Conservation (phyloP, 306 rosid species). For the Medicago lupulina region DNA sequence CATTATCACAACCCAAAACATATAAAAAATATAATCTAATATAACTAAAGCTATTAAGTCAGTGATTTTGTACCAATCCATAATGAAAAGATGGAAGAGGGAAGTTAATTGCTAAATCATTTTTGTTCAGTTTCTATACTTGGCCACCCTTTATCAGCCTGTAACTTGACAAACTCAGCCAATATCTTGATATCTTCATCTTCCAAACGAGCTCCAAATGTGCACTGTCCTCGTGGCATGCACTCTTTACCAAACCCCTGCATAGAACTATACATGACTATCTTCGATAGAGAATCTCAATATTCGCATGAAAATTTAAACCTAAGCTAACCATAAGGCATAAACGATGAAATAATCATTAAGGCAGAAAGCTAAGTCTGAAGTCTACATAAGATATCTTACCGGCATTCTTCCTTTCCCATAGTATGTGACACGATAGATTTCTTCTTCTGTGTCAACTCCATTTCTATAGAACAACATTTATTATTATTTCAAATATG, state of each 20-base stretch:
- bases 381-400: conserved; percentile 36
- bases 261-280: conserved; percentile 5
- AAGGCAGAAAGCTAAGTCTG: not conserved
- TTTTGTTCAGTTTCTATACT: conserved; percentile 48
- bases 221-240: conserved; percentile 92
- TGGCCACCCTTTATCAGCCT: conserved; percentile 93
- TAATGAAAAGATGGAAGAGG: conserved; percentile 7
- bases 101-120: conserved; percentile 36
- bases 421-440: conserved; percentile 75
- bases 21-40: not conserved
- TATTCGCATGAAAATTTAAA: conserved; percentile 23
- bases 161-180: conserved; percentile 85
- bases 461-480: conserved; percentile 68
- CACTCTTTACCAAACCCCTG: conserved; percentile 92
- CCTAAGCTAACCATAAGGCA: conserved; percentile 10
- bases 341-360: conserved; percentile 12
- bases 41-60: not conserved
- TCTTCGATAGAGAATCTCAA: conserved; percentile 3
- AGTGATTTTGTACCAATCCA: conserved; percentile 3
- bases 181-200: conserved; percentile 83
- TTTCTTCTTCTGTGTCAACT: conserved; percentile 80
- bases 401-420: conserved; percentile 97
- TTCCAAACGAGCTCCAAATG: conserved; percentile 91
- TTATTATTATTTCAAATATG: conserved; percentile 13
- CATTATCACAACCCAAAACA: not conserved